A percentile compares a stretch with the other conserved stretches of the same genome.
phyloP scores from a whole-genome alignment of 352 stramenopile genomes.

The Pythium brachiatum region DNA sequence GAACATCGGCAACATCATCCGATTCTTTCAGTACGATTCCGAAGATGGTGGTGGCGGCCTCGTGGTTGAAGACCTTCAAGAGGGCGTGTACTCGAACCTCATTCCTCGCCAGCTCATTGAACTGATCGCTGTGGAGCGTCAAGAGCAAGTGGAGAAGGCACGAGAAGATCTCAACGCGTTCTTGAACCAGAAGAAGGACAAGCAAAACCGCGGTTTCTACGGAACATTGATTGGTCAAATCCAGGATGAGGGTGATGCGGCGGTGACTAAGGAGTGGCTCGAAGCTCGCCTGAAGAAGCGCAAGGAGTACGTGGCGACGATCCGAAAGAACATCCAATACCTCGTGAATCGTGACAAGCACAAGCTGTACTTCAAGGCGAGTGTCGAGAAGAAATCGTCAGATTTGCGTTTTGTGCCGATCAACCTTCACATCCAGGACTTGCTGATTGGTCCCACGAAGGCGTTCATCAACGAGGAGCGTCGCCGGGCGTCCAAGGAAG shows the following conservation, averaged over 20 bases:
- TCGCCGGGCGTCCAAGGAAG: conserved; percentile 72
- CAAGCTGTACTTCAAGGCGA: conserved; percentile 89
- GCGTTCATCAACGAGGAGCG: conserved; percentile 85
- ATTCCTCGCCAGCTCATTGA: conserved; percentile 83
- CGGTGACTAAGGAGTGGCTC: conserved; percentile 74
- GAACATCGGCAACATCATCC: conserved; percentile 88
- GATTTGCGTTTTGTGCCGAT: conserved; percentile 85
- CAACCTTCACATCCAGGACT: conserved; percentile 86
- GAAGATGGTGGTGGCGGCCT: conserved; percentile 75
- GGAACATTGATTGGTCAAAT: conserved; percentile 86
- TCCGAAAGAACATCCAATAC: conserved; percentile 85
- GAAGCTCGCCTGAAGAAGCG: conserved; percentile 72
- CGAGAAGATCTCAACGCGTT: conserved; percentile 76
- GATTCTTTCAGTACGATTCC: conserved; percentile 87
- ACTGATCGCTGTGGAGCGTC: conserved; percentile 68
- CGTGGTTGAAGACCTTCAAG: conserved; percentile 82
- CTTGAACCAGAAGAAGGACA: conserved; percentile 86
- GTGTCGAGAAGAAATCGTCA: conserved; percentile 80
- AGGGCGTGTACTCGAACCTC: conserved; percentile 73
- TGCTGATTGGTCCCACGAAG: conserved; percentile 79
- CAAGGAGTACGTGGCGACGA: conserved; percentile 78
- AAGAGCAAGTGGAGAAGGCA: conserved; percentile 78
- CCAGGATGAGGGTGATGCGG: conserved; percentile 80
- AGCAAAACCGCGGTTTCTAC: conserved; percentile 81
- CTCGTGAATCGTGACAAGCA: conserved; percentile 86